These are phyloP conservation scores for Alisma plantagoaquatica DNA, from an alignment of 106 monocot genomes.

Conservation along the genomic window DNA sequence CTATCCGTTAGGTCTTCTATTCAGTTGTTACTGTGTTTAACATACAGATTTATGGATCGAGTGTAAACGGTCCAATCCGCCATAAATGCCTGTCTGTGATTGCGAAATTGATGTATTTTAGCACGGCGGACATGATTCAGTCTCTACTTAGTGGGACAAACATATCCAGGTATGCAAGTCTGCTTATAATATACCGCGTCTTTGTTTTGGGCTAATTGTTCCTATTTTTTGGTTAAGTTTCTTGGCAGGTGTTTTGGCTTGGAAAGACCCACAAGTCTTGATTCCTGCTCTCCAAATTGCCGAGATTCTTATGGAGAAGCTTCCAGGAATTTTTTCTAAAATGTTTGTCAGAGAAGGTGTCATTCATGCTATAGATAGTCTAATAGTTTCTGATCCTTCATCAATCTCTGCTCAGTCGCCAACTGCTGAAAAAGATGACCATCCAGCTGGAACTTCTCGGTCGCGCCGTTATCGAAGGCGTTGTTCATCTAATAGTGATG, in stretches of 20 bases:
- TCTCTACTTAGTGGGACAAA: conserved; percentile 64
- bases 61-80: conserved; percentile 86
- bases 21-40: neutral
- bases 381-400: conserved; percentile 54
- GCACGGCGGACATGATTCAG: conserved; percentile 85
- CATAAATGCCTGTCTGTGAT: conserved; percentile 86
- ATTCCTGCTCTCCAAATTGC: conserved; percentile 93
- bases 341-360: conserved; percentile 98
- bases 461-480: conserved; percentile 74
- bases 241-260: conserved; percentile 90
- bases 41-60: conserved; percentile 83
- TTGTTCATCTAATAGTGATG: conserved; percentile 27
- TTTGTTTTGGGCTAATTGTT: too few relatives aligned
- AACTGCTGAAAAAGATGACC: conserved; percentile 48
- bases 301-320: conserved; percentile 91
- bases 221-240: conserved; percentile 38
- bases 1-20: neutral
- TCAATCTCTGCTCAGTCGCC: conserved; percentile 25
- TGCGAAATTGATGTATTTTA: conserved; percentile 92
- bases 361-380: conserved; percentile 85
- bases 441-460: conserved; percentile 44
- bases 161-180: conserved; percentile 60
- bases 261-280: conserved; percentile 97
- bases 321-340: conserved; percentile 82
- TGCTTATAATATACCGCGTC: too few relatives aligned